These are phyloP conservation scores for Alternaria incomplexa DNA, from an alignment of 2,329 filamentous ascomycete genomes.

Conservation along the genomic window DNA sequence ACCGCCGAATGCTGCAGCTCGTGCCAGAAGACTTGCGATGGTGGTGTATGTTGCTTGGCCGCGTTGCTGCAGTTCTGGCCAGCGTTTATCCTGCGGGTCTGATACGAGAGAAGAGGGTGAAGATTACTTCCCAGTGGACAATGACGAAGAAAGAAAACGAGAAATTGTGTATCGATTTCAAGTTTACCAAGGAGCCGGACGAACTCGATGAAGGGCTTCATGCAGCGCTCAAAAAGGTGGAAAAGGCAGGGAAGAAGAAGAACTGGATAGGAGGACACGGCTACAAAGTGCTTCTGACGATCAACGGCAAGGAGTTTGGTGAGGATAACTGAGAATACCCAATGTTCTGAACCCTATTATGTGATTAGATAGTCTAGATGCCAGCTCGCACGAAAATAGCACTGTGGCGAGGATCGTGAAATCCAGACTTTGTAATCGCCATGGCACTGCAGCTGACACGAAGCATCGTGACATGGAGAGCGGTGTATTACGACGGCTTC, in stretches of 20 bases:
- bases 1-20: conserved; percentile 59
- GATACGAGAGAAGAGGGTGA: conserved; percentile 47
- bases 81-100: conserved; percentile 67
- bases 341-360: not conserved
- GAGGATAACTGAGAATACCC: conserved; percentile 11
- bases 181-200: conserved; percentile 30
- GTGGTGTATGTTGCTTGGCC: conserved; percentile 71
- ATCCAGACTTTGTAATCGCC: conserved; percentile 9
- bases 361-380: not conserved
- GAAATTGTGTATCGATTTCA: conserved; percentile 38
- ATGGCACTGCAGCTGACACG: not conserved
- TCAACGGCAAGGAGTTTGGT: conserved; percentile 34
- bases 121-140: conserved; percentile 32
- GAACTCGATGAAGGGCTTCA: conserved; percentile 43
- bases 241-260: conserved; percentile 50
- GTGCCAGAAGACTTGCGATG: conserved; percentile 63
- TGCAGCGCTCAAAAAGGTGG: conserved; percentile 37
- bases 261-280: conserved; percentile 42
- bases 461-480: conserved; percentile 34
- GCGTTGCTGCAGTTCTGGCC: conserved; percentile 63
- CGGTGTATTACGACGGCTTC: conserved; percentile 29
- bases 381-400: conserved; percentile 1
- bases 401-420: conserved; percentile 28
- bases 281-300: conserved; percentile 35
- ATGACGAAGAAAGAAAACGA: conserved; percentile 37